Evolutionary conservation across 2,329 filamentous ascomycete genomes (phyloP).

Genomic region (Calonectria naviculata): DNA sequence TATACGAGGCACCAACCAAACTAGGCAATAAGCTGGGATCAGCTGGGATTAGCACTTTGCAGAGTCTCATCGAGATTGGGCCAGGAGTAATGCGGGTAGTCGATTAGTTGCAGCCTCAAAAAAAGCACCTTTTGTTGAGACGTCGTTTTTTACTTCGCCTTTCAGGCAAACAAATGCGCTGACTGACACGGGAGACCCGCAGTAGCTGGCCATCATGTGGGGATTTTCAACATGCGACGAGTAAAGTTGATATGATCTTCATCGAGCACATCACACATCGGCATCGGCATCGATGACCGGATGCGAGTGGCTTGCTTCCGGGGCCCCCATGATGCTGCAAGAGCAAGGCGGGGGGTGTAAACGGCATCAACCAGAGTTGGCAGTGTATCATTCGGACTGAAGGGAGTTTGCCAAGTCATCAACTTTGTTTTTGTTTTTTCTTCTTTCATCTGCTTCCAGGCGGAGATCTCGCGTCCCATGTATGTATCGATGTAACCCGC

Average conservation of each 20-base stretch:
- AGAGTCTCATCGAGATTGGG: constrained; percentile 11
- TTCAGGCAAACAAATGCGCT: not conserved
- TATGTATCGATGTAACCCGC: constrained; percentile 16
- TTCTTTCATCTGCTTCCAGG: not conserved
- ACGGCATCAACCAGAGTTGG: not conserved
- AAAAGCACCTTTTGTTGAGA: constrained; percentile 9
- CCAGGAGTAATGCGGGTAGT: constrained; percentile 4
- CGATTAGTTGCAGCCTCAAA: constrained; percentile 7
- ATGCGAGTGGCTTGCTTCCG: not conserved
- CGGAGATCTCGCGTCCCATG: constrained; percentile 7
- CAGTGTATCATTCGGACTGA: not conserved
- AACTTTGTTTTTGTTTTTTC: constrained; percentile 13
- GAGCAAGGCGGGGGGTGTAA: not conserved
- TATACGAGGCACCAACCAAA: not conserved
- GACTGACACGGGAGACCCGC: not conserved
- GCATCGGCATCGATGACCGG: constrained; percentile 1
- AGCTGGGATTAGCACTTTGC: not conserved
- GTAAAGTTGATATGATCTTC: not conserved
- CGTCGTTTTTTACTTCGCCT: not conserved
- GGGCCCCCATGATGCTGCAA: not conserved
- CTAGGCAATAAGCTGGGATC: not conserved
- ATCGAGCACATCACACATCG: not conserved
- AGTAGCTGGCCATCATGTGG: not conserved
- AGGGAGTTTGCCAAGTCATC: constrained; percentile 13
- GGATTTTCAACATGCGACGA: not conserved